Evolutionary conservation across 352 stramenopile species (phyloP), one percentile per base, ranked within the genome.

Genomic region (Globisporangium spiculum): DNA sequence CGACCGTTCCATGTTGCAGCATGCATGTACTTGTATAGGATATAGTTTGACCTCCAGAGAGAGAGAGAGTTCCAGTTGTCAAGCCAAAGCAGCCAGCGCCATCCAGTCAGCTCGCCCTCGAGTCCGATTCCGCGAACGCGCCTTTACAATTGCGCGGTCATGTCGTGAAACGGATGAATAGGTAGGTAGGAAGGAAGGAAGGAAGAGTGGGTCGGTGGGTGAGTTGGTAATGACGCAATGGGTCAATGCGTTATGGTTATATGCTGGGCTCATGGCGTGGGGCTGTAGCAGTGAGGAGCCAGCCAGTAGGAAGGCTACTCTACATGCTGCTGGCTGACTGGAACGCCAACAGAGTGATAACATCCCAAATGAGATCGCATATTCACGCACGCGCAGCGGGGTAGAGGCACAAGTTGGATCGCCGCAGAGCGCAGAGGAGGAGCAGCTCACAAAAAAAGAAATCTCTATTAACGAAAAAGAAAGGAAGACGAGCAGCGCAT

Each of bases 41-140:
- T 32, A 32, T 32, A 7, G 32, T 38, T 38, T 38, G 8, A 10
- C 32, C 32, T 38, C 32, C 6, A 38, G 32, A 10, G 32, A 38
- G 32, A 36, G 7, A 36, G 32, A 38, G 32, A 38, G 32, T 38
- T 52, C 44, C 44, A 52, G 18, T 52, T 52, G 44, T 52, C 44
- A 52, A 52, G 44, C 44, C 44, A 22, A 52, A 52, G 44, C 44
- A 52, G 18, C 44, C 44, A 52, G 44, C n/a, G 18, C 44, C 44
- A 52, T 52, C 44, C 50, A 56, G 50, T 30, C 32, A 50, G 26
- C 56, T 62, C 30, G 8, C 1, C 6, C 30, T 20, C 18, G 30
- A 61, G 55, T 22, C 30, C 36, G 56, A 50, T n/a, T 50, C 56
- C 32, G 34, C 32, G 56, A 62, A 62, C 56, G 56, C 56, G 32